phyloP scores from a whole-genome alignment of 2,329 filamentous ascomycete species.

The Colletotrichum camelliae region DNA sequence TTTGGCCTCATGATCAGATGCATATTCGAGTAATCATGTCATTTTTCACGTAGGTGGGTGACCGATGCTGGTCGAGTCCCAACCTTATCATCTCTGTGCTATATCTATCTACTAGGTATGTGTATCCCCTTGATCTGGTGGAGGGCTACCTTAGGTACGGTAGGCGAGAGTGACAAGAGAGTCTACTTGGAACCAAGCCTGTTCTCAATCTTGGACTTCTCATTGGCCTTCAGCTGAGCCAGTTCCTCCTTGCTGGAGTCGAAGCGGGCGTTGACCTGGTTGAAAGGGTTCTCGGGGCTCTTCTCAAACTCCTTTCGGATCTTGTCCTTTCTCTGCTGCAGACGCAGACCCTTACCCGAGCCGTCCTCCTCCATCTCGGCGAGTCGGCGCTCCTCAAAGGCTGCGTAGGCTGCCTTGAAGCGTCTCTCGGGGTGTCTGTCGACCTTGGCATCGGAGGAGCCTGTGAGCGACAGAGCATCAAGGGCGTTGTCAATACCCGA shows the following conservation, averaged over 20 bases:
- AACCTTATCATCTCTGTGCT: neutral
- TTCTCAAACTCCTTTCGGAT: slow-evolving; percentile 94
- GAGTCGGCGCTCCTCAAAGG: slow-evolving; percentile 81
- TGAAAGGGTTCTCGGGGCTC: slow-evolving; percentile 93
- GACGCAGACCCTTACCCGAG: slow-evolving; percentile 71
- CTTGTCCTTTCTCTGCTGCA: slow-evolving; percentile 83
- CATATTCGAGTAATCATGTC: neutral
- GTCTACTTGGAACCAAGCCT: slow-evolving; percentile 55
- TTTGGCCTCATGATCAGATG: slow-evolving; percentile 4
- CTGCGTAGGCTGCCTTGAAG: slow-evolving; percentile 84
- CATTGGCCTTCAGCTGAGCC: slow-evolving; percentile 64
- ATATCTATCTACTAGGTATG: neutral
- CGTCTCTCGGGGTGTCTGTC: slow-evolving; percentile 89
- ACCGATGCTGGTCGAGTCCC: neutral
- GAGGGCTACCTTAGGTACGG: neutral
- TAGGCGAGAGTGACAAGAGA: neutral
- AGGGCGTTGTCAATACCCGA: slow-evolving; percentile 93
- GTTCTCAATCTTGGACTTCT: slow-evolving; percentile 77
- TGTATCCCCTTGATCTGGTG: neutral
- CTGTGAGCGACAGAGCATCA: slow-evolving; percentile 77
- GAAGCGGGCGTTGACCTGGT: slow-evolving; percentile 78
- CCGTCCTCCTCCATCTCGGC: slow-evolving; percentile 87
- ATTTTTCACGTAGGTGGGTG: neutral
- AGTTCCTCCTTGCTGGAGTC: slow-evolving; percentile 83
- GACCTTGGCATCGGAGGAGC: slow-evolving; percentile 67